These are phyloP conservation scores for Globisporangium echinulatum DNA, from an alignment of 352 stramenopile species.

Conservation along the genomic window DNA sequence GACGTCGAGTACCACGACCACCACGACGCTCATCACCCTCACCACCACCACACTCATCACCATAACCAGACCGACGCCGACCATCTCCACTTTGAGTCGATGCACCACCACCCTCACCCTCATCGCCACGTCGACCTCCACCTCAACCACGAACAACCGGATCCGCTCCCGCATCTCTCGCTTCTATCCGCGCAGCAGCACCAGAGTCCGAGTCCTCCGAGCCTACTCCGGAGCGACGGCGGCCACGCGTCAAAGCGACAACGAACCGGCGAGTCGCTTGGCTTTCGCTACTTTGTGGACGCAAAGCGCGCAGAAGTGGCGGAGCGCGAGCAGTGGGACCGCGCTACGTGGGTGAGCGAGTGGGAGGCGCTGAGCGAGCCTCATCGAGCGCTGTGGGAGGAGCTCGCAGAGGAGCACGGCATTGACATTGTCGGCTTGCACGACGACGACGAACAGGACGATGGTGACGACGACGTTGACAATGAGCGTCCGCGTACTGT, in stretches of 20 bases:
- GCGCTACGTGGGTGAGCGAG: constrained; percentile 18
- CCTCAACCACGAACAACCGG: background rate
- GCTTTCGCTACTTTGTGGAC: constrained; percentile 24
- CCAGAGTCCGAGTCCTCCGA: background rate
- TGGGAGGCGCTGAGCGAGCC: constrained; percentile 18
- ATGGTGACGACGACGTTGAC: background rate
- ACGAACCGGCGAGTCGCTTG: background rate
- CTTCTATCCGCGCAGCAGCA: background rate
- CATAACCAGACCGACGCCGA: background rate
- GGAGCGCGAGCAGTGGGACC: constrained; percentile 16
- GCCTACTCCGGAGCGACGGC: background rate
- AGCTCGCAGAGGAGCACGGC: constrained; percentile 16
- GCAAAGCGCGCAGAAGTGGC: constrained; percentile 17
- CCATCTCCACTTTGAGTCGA: constrained; percentile 4
- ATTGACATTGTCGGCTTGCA: constrained; percentile 5
- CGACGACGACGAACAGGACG: background rate
- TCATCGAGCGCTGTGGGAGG: constrained; percentile 24
- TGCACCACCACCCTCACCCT: constrained; percentile 3
- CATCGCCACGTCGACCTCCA: too few relatives aligned
- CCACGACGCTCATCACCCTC: background rate
- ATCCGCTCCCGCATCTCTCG: background rate
- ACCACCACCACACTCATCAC: background rate
- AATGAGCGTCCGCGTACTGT: constrained; percentile 3
- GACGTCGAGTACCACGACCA: constrained; percentile 1
- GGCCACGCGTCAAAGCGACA: background rate